phyloP scores from a whole-genome alignment of 495 filamentous ascomycete genomes.

The Rhypophila decipiens region DNA sequence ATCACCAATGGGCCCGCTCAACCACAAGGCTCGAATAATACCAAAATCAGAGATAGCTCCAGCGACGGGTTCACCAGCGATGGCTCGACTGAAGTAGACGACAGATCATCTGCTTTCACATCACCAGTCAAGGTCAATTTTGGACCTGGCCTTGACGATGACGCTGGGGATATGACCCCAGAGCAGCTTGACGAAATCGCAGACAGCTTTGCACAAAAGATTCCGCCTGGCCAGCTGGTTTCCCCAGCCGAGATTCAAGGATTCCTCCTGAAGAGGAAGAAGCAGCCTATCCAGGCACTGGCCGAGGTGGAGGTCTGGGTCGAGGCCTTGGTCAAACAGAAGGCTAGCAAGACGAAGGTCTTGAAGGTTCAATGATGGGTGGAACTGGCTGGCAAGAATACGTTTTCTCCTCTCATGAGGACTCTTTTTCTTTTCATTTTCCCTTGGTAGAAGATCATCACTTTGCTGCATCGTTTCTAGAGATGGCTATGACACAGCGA shows the following conservation, averaged over 20 bases:
- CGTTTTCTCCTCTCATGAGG: too few species aligned
- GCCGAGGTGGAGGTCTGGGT: conserved; percentile 52
- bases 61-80: not conserved
- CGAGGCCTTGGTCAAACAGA: conserved; percentile 37
- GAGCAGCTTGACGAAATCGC: conserved; percentile 36
- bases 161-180: not conserved
- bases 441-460: too few species aligned
- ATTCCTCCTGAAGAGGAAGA: conserved; percentile 59
- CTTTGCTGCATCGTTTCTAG: too few species aligned
- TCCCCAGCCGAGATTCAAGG: conserved; percentile 69
- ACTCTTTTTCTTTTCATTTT: too few species aligned
- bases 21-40: not conserved
- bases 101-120: not conserved
- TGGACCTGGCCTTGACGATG: not conserved
- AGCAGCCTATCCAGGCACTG: conserved; percentile 52
- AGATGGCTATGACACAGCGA: too few species aligned
- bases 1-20: not conserved
- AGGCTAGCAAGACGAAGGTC: conserved; percentile 33
- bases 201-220: conserved; percentile 35
- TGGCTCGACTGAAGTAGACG: not conserved
- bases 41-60: not conserved
- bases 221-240: conserved; percentile 43
- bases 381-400: too few species aligned
- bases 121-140: not conserved
- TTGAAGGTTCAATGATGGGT: conserved; percentile 26